Base-by-base conservation (phyloP, 129 eudicot genomes). In the Smallanthus sonchifolius region DNA sequence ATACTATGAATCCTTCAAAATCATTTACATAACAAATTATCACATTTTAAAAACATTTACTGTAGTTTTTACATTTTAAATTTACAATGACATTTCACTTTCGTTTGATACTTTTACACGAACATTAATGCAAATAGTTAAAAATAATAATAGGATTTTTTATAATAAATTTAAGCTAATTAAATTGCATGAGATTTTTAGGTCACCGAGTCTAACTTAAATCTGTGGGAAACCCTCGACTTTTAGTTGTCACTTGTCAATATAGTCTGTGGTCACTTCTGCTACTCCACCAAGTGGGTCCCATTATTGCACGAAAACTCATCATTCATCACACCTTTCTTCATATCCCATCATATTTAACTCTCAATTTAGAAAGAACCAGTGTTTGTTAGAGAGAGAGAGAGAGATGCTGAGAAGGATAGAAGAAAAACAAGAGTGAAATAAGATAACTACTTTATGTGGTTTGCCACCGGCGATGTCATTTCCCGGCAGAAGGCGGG, bases 401-500 rank as follows among this genome's bases (percentile, higher is more conserved):
- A 19, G 19, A 38, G 56, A 72, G n/a, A 56, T 35, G 52, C 37
- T 35, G 44, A 51, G 35, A 51, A 51, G 16, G 28, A 30, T 45
- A 35, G 42, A 74, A 45, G 15, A 74, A 32, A 38, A 38, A 38
- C 42, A 51, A 37, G 28, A 79, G 77, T 30, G 67, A 49, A 17
- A 62, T 19, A 52, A 32, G 14, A 0, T 4, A 61, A 74, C 78
- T 64, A 38, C 75, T 86, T 79, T 85, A 87, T 85, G 92, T 83
- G 83, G 86, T 83, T 70, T 54, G 1, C 37, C 75, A 44, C 48
- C 63, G 7, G n/a, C 15, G 17, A 28, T 59, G 63, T 87, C 82
- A 73, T 65, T 77, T 79, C 72, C 84, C 80, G 80, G 88, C 77
- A 20, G 69, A 77, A 67, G 69, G 61, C 82, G 52, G 8, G 59